Evolutionary conservation across 2,329 filamentous ascomycete species (phyloP).

Genomic region (Beauveria varroae): DNA sequence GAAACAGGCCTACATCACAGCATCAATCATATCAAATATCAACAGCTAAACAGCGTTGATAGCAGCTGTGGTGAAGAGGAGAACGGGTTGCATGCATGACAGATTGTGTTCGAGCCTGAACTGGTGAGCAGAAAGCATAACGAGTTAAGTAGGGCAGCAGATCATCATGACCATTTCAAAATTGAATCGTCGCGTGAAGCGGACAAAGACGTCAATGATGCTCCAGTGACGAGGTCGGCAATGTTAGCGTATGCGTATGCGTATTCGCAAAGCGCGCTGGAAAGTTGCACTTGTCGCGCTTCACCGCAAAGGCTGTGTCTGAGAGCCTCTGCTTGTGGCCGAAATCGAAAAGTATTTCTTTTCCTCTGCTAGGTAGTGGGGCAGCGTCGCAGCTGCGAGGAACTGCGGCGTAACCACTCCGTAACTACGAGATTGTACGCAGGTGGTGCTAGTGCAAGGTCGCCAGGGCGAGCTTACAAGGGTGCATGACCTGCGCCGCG

Average conservation of each 20-base stretch:
- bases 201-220: neutral
- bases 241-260: conserved; percentile 5
- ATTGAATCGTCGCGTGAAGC: no score
- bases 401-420: neutral
- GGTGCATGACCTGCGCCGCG: neutral
- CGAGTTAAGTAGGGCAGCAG: no score
- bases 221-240: neutral
- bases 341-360: no score
- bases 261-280: conserved; percentile 2
- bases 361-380: neutral
- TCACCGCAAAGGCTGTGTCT: neutral
- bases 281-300: neutral
- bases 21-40: no score
- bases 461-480: neutral
- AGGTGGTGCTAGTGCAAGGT: conserved; percentile 7
- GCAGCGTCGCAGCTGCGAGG: neutral
- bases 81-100: no score
- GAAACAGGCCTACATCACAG: no score
- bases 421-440: neutral
- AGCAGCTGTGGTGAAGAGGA: no score
- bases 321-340: no score
- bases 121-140: no score
- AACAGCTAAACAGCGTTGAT: no score
- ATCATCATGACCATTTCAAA: no score
- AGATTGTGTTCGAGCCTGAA: no score